phyloP scores from a whole-genome alignment of 2,329 filamentous ascomycete genomes.

The Scleromitrula shiraiana region DNA sequence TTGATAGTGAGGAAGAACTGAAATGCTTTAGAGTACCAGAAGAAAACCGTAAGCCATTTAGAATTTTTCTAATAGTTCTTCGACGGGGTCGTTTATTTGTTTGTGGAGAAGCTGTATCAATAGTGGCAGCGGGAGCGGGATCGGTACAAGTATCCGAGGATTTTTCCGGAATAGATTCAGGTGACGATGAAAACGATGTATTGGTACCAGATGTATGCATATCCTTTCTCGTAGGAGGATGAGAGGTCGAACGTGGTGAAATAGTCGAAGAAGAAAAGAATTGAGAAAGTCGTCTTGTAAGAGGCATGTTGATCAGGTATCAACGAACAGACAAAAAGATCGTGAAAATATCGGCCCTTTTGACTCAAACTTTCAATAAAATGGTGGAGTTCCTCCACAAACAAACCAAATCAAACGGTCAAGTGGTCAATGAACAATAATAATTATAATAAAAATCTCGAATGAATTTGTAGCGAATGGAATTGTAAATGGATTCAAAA shows the following conservation, averaged over 20 bases:
- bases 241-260: background rate
- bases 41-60: background rate
- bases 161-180: background rate
- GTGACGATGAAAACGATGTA: background rate
- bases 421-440: no score
- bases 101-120: background rate
- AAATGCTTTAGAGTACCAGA: background rate
- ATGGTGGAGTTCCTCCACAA: background rate
- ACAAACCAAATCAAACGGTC: no score
- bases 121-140: no score
- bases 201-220: slow-evolving; percentile 3
- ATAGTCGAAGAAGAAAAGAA: slow-evolving; percentile 5
- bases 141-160: background rate
- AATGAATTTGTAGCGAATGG: no score
- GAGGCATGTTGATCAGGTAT: slow-evolving; percentile 6
- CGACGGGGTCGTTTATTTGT: background rate
- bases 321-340: background rate
- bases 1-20: background rate
- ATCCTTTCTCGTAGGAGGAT: background rate
- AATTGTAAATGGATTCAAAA: no score
- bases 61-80: background rate
- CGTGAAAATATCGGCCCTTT: background rate
- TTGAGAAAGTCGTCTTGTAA: slow-evolving; percentile 6
- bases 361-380: background rate
- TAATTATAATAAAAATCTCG: no score